phyloP scores from a whole-genome alignment of 257 asterid species.

The Paulownia fortunei region DNA sequence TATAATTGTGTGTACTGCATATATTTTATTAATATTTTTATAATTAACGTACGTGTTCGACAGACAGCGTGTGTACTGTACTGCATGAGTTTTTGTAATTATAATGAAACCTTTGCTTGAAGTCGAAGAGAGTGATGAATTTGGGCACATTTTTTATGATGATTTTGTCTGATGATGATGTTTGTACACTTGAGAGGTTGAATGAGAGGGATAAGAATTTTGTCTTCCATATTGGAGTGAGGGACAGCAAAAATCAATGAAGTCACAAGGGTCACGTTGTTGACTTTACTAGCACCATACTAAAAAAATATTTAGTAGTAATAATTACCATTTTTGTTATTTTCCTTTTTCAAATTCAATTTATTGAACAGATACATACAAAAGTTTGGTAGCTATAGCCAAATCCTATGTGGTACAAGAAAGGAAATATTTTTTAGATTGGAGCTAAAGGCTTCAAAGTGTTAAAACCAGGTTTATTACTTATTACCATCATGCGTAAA shows the following conservation, averaged over 20 bases:
- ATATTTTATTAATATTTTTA: background rate
- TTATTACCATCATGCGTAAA: too few species aligned
- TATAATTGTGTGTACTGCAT: too few species aligned
- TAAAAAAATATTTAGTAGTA: background rate
- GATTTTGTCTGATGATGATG: conserved; percentile 37
- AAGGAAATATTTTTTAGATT: too few species aligned
- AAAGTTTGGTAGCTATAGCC: background rate
- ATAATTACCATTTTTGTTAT: background rate
- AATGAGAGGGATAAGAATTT: conserved; percentile 11
- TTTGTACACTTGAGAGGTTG: background rate
- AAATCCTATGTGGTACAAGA: too few species aligned
- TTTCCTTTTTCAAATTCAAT: background rate
- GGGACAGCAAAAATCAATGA: conserved; percentile 34
- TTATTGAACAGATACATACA: background rate
- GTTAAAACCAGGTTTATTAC: too few species aligned
- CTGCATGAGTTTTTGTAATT: background rate
- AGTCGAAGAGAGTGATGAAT: conserved; percentile 21
- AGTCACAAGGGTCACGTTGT: conserved; percentile 24
- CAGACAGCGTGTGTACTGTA: background rate
- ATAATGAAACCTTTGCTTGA: conserved; percentile 27
- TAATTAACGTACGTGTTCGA: background rate
- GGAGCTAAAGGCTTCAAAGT: too few species aligned
- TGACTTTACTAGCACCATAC: background rate
- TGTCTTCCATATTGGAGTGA: conserved; percentile 25
- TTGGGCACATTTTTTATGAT: conserved; percentile 32